Evolutionary conservation across 371 early-diverging fungal genomes (phyloP), one percentile per base, ranked within the genome.

Genomic region (Mucor sp.): DNA sequence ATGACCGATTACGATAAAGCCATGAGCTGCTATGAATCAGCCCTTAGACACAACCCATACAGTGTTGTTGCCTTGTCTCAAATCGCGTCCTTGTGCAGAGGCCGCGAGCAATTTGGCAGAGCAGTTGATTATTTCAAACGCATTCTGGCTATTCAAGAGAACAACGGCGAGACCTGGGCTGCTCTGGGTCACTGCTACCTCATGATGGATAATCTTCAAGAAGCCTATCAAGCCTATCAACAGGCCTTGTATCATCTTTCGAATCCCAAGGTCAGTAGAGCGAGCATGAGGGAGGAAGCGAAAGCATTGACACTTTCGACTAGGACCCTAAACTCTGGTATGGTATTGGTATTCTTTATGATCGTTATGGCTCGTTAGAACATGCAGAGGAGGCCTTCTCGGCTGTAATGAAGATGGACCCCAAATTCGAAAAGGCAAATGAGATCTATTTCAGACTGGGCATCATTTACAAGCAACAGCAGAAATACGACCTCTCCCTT

Each of bases 361-460:
- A 98, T 71, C 90, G 97, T 21, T 97, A 94, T 71, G 95, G 95
- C 12, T 94, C 95, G 1, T 90, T 90, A 25, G 97, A 97, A 50
- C 93, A 95, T 71, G 97, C 98, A 12, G 97, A 97, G 74, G 96
- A 96, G 69, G 97, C 97, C 0, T 97, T 97, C 70, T 83, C 92
- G 0, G 91, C 95, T 1, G 97, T 90, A 9, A 87, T 93, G 85
- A 77, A 84, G 60, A 90, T 93, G 90, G 93, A 93, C 50, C 87
- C 92, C 7, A 86, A 90, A 59, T 95, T 93, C 70, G 95, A 96
- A 65, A 95, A 95, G 82, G 94, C 95, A 33, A 95, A 91, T 70
- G 98, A 98, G 71, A 94, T 98, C 39, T 96, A 96, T 73, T 98
- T 97, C 74, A 86, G 97, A 43, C 78, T 98, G 23, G 97, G 97